A percentile compares a stretch with the other conserved stretches of the same genome.
These are phyloP conservation scores for Paraconiothyrium sp. DNA, from an alignment of 2,329 filamentous ascomycete species.

Conservation along the genomic window DNA sequence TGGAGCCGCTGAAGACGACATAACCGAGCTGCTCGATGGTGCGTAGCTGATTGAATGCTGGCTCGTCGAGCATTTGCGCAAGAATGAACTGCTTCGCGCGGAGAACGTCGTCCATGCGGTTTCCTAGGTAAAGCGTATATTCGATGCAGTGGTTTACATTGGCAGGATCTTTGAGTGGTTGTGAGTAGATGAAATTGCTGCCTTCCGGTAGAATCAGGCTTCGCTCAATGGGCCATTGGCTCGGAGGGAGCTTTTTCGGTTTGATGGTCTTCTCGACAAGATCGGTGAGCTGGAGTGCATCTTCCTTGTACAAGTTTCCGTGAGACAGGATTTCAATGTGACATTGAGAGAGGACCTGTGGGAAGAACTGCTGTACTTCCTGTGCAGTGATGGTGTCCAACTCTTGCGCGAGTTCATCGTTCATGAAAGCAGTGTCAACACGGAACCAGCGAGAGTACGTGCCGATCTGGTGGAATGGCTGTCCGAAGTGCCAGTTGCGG, in stretches of 20 bases:
- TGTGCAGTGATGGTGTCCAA: constrained; percentile 77
- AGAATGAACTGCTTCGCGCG: constrained; percentile 83
- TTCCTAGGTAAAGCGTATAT: constrained; percentile 56
- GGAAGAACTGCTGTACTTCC: constrained; percentile 79
- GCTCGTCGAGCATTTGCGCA: constrained; percentile 91
- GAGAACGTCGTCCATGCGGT: constrained; percentile 67
- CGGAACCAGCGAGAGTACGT: constrained; percentile 85
- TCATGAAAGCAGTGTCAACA: constrained; percentile 78
- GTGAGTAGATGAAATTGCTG: constrained; percentile 84
- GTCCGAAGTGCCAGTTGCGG: constrained; percentile 86
- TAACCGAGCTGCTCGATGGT: constrained; percentile 99
- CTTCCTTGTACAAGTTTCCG: constrained; percentile 94
- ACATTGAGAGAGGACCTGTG: constrained; percentile 81
- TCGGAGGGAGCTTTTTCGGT: constrained; percentile 75
- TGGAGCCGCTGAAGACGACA: constrained; percentile 86
- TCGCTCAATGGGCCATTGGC: constrained; percentile 82
- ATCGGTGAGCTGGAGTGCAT: constrained; percentile 84
- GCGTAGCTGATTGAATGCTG: constrained; percentile 90
- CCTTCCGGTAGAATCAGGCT: constrained; percentile 81
- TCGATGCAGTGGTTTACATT: constrained; percentile 74
- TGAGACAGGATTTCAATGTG: constrained; percentile 90
- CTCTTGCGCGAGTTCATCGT: constrained; percentile 81
- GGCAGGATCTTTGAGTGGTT: constrained; percentile 81
- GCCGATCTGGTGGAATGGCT: constrained; percentile 88
- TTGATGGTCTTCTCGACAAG: constrained; percentile 81